Base-by-base conservation (phyloP, 139 green algal genomes). In the Tetraselmis striata region DNA sequence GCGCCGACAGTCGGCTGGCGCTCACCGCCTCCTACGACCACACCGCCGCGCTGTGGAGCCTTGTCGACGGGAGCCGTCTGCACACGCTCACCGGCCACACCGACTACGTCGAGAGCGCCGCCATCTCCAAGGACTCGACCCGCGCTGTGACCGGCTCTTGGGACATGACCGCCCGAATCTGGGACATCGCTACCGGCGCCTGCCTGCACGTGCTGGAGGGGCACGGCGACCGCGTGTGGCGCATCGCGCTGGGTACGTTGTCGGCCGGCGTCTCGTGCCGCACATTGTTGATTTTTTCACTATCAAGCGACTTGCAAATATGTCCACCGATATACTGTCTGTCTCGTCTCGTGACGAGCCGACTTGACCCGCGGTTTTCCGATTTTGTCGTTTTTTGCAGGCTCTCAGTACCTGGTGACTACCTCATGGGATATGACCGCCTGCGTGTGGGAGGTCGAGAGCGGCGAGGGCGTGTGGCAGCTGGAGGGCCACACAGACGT, bases 81-180 rank as follows among this genome's bases (percentile, higher is more conserved):
- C 45, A 67, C 18, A 77, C 81, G 32, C 32, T 89, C 76, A 28
- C 81, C n/a, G 90, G 89, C 23, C 92, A 95, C 76, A 84, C 78
- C 1, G 84, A 83, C 28, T 96, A 92, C 90, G 81, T 96, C 2
- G 89, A 84, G 2, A 83, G 92, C 75, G 87, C 87, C 1, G 88
- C 85, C 0, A 84, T 96, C n/a, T 85, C 87, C 0, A 59, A 31
- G 0, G 83, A 91, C 31, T 91, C 83, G 59, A 31, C 30, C 26
- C 78, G 31, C 2, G 91, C 83, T 0, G 79, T 93, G 2, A 95
- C 91, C 1, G 88, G 82, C 24, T 88, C 81, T 28, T 92, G 93
- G 80, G 85, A 89, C 82, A 83, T 84, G 59, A 88, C 80, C 0
- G 84, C 85, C 29, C 31, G 84, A 30, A 81, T 84, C 22, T 91